Percentiles rank a stretch among this genome's conserved stretches.
Evolutionary conservation across 1,284 basidiomycete species (phyloP).

Genomic region (Cryptococcus sp.): DNA sequence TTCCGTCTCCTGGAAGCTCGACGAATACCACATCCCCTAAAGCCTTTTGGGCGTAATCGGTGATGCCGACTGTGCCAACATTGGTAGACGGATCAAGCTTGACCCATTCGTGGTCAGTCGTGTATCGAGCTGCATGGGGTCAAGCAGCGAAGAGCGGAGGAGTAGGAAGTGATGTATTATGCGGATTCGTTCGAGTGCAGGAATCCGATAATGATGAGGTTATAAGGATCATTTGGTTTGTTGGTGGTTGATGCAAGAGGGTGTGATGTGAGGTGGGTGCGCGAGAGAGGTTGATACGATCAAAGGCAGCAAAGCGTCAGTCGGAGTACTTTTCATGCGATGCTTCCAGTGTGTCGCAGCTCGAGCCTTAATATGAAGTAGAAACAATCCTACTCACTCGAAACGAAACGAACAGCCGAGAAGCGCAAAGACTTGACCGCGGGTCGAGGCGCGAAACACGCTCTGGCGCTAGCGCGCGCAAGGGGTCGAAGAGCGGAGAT

Average conservation of each 20-base stretch:
- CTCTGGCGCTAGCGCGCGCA: conserved; percentile 17
- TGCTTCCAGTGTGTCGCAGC: no score
- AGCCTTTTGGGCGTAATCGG: conserved; percentile 87
- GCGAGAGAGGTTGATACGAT: no score
- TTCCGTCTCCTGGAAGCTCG: conserved; percentile 77
- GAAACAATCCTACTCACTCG: conserved; percentile 20
- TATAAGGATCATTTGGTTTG: no score
- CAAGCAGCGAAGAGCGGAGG: background rate
- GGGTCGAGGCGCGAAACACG: conserved; percentile 19
- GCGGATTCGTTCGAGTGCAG: no score
- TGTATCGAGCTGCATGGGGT: conserved; percentile 67
- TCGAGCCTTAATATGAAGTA: no score
- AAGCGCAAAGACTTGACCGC: conserved; percentile 12
- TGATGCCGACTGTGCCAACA: conserved; percentile 83
- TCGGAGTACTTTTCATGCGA: no score
- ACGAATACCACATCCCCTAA: conserved; percentile 98
- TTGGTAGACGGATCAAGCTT: conserved; percentile 76
- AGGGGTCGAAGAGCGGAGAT: conserved; percentile 26
- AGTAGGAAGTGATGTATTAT: no score
- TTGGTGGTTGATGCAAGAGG: no score
- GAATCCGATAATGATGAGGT: no score
- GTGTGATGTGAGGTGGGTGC: no score
- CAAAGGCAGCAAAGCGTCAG: no score
- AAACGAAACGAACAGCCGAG: conserved; percentile 30
- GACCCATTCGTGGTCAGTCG: conserved; percentile 88